Evolutionary conservation across 2,329 filamentous ascomycete species (phyloP).

Genomic region (Cadophora luteo-olivacea): DNA sequence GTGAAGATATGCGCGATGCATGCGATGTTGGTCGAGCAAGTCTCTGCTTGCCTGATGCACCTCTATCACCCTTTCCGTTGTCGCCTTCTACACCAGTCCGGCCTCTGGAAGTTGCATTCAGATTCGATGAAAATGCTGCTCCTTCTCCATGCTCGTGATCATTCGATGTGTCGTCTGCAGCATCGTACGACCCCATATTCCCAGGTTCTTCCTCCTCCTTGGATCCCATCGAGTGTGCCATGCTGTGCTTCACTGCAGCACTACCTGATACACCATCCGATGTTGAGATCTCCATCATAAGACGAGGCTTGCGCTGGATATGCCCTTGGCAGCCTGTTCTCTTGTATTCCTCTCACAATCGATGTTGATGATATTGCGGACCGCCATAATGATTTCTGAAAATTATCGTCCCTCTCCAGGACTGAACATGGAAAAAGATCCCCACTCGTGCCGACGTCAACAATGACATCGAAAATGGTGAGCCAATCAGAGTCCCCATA

Average conservation of each 20-base stretch:
- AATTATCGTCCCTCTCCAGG: neutral
- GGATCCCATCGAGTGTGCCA: neutral
- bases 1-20: slow-evolving; percentile 19
- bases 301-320: slow-evolving; percentile 9
- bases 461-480: neutral
- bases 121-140: slow-evolving; percentile 46
- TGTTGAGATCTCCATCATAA: slow-evolving; percentile 25
- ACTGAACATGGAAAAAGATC: slow-evolving; percentile 1
- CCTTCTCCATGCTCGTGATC: slow-evolving; percentile 51
- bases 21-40: slow-evolving; percentile 22
- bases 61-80: slow-evolving; percentile 39
- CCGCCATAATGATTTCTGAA: neutral
- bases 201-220: neutral
- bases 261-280: neutral
- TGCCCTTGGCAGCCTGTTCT: neutral
- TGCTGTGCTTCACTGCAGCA: slow-evolving; percentile 13
- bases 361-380: neutral
- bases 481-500: slow-evolving; percentile 12
- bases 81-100: slow-evolving; percentile 49
- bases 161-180: slow-evolving; percentile 47
- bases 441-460: slow-evolving; percentile 14
- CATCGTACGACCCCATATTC: slow-evolving; percentile 14
- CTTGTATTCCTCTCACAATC: neutral
- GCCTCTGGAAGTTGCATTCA: slow-evolving; percentile 45
- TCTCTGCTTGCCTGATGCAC: slow-evolving; percentile 23